Conservation (phyloP, 2,329 filamentous ascomycete species). For the Trichophyton schoenleinii region DNA sequence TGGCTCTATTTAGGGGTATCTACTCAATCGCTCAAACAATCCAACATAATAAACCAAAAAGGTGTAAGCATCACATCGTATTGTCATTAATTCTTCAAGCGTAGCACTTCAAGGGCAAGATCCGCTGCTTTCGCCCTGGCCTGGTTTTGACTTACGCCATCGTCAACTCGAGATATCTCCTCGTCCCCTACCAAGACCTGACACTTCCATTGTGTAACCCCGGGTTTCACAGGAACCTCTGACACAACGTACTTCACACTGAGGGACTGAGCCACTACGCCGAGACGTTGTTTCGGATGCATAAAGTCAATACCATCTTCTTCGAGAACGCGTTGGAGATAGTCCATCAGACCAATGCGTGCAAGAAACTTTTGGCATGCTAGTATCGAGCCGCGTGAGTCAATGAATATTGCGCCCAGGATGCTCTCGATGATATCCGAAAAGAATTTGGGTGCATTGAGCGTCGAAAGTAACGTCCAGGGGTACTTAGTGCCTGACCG, state of each 20-base stretch:
- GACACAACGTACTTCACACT: slow-evolving; percentile 41
- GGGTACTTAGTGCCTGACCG: slow-evolving; percentile 48
- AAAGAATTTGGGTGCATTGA: slow-evolving; percentile 62
- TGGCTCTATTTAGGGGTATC: neutral
- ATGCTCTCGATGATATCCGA: slow-evolving; percentile 74
- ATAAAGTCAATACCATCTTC: slow-evolving; percentile 43
- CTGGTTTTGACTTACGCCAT: slow-evolving; percentile 41
- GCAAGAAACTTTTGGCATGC: slow-evolving; percentile 50
- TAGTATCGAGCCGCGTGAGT: slow-evolving; percentile 51
- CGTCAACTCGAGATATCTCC: slow-evolving; percentile 35
- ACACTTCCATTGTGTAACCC: slow-evolving; percentile 25
- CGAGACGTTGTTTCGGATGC: slow-evolving; percentile 57
- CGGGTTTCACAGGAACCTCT: slow-evolving; percentile 5
- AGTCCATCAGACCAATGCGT: slow-evolving; percentile 51
- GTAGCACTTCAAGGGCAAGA: slow-evolving; percentile 32
- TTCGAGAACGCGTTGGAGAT: slow-evolving; percentile 48
- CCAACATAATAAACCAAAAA: neutral
- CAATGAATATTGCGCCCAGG: slow-evolving; percentile 72
- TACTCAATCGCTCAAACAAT: neutral
- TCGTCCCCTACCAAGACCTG: slow-evolving; percentile 39
- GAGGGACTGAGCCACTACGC: slow-evolving; percentile 42
- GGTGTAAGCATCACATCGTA: neutral
- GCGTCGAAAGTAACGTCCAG: slow-evolving; percentile 57
- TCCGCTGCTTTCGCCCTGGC: slow-evolving; percentile 46
- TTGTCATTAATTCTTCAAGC: neutral